These are phyloP conservation scores for Dioscorea dumetorum DNA, from an alignment of 106 monocot species.

Conservation along the genomic window DNA sequence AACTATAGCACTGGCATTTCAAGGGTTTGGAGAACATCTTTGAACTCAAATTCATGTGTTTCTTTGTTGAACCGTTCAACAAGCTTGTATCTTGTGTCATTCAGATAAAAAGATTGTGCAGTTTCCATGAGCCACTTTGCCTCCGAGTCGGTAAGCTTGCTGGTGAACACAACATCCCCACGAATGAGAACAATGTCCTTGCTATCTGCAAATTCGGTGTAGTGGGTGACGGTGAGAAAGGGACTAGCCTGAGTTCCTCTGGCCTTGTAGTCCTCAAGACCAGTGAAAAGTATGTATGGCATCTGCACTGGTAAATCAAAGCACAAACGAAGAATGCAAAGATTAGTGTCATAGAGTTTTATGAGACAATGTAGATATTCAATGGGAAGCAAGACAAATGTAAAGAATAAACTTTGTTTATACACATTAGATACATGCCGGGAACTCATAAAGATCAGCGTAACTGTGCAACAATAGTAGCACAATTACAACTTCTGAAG, in stretches of 20 bases:
- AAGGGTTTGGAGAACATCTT: slow-evolving; percentile 81
- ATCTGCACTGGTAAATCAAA: slow-evolving; percentile 54
- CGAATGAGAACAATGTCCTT: slow-evolving; percentile 78
- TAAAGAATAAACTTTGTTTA: too few relatives aligned
- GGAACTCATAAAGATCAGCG: too few relatives aligned
- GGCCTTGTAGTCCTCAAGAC: slow-evolving; percentile 96
- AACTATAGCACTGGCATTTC: slow-evolving; percentile 65
- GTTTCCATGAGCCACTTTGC: slow-evolving; percentile 79
- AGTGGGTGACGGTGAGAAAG: slow-evolving; percentile 73
- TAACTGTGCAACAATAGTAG: too few relatives aligned
- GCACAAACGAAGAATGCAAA: too few relatives aligned
- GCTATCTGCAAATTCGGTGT: slow-evolving; percentile 79
- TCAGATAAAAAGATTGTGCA: slow-evolving; percentile 81
- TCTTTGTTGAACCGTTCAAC: slow-evolving; percentile 93
- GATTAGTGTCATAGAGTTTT: too few relatives aligned
- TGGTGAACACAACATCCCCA: slow-evolving; percentile 87
- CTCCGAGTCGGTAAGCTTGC: slow-evolving; percentile 79
- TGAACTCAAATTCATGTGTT: slow-evolving; percentile 90
- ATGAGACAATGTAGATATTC: too few relatives aligned
- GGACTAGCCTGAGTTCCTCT: slow-evolving; percentile 94
- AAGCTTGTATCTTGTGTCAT: slow-evolving; percentile 69
- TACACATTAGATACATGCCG: too few relatives aligned
- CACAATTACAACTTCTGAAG: too few relatives aligned
- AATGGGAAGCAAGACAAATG: too few relatives aligned
- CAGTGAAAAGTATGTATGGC: slow-evolving; percentile 84